Evolutionary conservation across 441 rosid genomes (phyloP), one percentile per base, ranked within the genome.

Genomic region (Euphorbia schlechtendalii): DNA sequence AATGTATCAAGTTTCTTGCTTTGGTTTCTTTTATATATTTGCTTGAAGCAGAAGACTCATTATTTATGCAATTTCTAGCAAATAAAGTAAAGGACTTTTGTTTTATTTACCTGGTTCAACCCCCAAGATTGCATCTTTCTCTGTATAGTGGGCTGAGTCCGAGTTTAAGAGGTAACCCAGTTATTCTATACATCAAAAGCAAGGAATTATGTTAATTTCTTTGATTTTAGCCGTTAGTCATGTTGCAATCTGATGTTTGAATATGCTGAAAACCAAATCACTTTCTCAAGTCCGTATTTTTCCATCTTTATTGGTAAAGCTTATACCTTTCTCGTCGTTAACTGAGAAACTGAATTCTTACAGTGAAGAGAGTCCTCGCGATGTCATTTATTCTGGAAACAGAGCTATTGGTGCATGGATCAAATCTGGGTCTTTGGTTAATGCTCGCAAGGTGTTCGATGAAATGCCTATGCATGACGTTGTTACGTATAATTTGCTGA

Each of bases 401-500:
- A 76, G 76, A 17, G 56, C 59, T 45, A 68, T 85, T 20, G 81
- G 80, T 52, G 56, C n/a, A 9, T 69, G 77, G 18, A 40, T 85
- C 3, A 84, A 77, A 75, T 70, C 78, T 8, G 83, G 88, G 38
- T 43, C 56, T 28, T 34, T 87, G 24, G 20, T 38, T 21, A 69
- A 74, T 71, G 95, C 95, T 28, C 77, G 73, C 24, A 46, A 65
- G 14, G 15, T 84, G 75, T 91, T 91, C 75, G 81, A 78, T 49
- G 79, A 71, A 82, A 87, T 82, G 89, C 69, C 80, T 0, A 51
- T 45, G 3, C 71, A 88, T 20, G 90, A 89, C 66, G 85, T 73
- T 49, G 87, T 87, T 22, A 69, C 89, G 11, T 86, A 82, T 69
- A 88, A 83, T 70, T 68, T 84, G 74, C 66, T 86, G 27, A 77